A percentile compares a stretch with the other conserved stretches of the same genome.
phyloP scores from a whole-genome alignment of 2,329 filamentous ascomycete species.

The Aspergillus novoparasiticus region DNA sequence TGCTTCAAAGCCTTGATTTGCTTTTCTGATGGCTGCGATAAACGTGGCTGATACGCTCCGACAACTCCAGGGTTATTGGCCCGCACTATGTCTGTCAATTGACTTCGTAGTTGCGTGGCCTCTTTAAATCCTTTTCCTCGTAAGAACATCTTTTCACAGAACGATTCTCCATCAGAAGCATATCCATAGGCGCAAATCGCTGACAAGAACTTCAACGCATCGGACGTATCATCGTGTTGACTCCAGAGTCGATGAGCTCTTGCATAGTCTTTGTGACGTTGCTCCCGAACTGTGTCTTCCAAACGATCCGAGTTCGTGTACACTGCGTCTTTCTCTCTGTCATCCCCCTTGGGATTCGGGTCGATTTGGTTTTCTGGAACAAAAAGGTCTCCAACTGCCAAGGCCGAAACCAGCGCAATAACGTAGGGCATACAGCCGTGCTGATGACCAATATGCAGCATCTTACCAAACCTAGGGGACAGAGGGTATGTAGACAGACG shows the following conservation, averaged over 20 bases:
- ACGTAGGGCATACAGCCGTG: slow-evolving; percentile 83
- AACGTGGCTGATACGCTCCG: slow-evolving; percentile 44
- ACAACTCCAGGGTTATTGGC: slow-evolving; percentile 64
- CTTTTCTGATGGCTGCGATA: slow-evolving; percentile 65
- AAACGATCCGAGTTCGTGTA: slow-evolving; percentile 68
- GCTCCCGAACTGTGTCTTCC: slow-evolving; percentile 70
- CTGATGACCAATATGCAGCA: slow-evolving; percentile 83
- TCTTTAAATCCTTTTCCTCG: slow-evolving; percentile 86
- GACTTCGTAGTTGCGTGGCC: slow-evolving; percentile 76
- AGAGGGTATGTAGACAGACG: slow-evolving; percentile 88
- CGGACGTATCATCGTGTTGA: slow-evolving; percentile 77
- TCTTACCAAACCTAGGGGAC: slow-evolving; percentile 86
- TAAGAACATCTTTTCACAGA: slow-evolving; percentile 83
- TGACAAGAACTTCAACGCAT: slow-evolving; percentile 87
- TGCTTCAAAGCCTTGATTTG: slow-evolving; percentile 82
- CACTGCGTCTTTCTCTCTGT: slow-evolving; percentile 42
- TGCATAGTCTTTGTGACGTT: slow-evolving; percentile 66
- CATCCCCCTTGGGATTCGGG: slow-evolving; percentile 53
- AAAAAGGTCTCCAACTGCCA: slow-evolving; percentile 88
- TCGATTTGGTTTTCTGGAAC: slow-evolving; percentile 78
- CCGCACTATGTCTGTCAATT: slow-evolving; percentile 79
- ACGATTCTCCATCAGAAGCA: slow-evolving; percentile 64
- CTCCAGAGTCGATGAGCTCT: slow-evolving; percentile 77
- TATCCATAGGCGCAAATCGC: slow-evolving; percentile 86
- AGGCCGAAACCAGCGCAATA: slow-evolving; percentile 81